Evolutionary conservation across 2,329 filamentous ascomycete genomes (phyloP).

Genomic region (Fusarium annulatum): DNA sequence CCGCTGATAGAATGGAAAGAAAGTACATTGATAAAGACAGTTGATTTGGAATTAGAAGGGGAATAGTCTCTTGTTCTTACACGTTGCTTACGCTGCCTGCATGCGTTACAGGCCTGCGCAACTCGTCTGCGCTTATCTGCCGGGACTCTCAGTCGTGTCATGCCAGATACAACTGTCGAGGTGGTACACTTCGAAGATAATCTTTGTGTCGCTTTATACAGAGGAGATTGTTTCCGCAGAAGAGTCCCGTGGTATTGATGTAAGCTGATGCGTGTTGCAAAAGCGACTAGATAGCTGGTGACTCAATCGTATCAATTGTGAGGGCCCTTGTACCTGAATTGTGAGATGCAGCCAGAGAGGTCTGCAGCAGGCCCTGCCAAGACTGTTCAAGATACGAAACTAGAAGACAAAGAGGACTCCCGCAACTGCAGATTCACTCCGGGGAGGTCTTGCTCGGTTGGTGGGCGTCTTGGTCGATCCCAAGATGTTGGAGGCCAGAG

Average conservation of each 20-base stretch:
- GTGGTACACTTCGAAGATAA: not conserved
- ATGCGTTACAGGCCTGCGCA: slow-evolving; percentile 71
- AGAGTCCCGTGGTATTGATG: not conserved
- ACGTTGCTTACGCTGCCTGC: slow-evolving; percentile 75
- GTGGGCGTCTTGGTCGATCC: not conserved
- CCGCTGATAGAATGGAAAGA: not conserved
- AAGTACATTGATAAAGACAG: not conserved
- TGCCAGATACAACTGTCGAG: slow-evolving; percentile 35
- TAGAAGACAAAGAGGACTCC: not conserved
- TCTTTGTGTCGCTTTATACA: not conserved
- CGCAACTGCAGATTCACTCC: not conserved
- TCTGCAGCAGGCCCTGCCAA: not conserved
- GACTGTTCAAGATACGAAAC: not conserved
- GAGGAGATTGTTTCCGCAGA: not conserved
- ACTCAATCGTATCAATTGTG: not conserved
- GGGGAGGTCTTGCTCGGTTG: not conserved
- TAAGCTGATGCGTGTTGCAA: not conserved
- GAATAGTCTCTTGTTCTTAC: slow-evolving; percentile 52
- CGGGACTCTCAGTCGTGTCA: slow-evolving; percentile 67
- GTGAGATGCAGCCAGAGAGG: not conserved
- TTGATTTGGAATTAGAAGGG: not conserved
- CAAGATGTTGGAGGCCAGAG: not conserved
- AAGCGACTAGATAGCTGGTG: not conserved
- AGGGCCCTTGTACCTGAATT: not conserved
- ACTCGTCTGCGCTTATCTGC: slow-evolving; percentile 72